A percentile compares a stretch with the other conserved stretches of the same genome.
Evolutionary conservation across 1,284 basidiomycete genomes (phyloP).

Genomic region (Microbotryum lychnidis-dioicae): DNA sequence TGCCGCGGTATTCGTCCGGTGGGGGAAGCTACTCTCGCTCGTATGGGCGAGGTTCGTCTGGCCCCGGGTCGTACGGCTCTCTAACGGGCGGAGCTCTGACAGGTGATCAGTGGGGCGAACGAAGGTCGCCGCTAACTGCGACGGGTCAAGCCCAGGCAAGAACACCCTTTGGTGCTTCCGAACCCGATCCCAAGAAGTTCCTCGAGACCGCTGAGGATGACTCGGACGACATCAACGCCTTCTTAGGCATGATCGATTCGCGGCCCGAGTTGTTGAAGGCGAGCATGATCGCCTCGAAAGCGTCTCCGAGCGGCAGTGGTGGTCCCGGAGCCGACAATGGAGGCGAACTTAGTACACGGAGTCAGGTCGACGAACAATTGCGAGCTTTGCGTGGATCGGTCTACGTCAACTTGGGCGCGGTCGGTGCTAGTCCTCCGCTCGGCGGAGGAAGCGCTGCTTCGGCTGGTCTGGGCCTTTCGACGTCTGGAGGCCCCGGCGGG

Average conservation of each 20-base stretch:
- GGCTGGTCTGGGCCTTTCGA: conserved; percentile 5
- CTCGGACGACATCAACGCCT: conserved; percentile 31
- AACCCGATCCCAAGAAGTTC: conserved; percentile 11
- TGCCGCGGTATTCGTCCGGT: neutral
- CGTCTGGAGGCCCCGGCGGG: conserved; percentile 2
- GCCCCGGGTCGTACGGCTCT: neutral
- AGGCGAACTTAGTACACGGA: conserved; percentile 15
- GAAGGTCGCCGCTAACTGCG: neutral
- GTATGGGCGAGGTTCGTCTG: conserved; percentile 9
- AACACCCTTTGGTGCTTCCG: conserved; percentile 2
- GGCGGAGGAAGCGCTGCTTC: conserved; percentile 1
- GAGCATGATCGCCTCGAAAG: neutral
- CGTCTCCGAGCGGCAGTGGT: neutral
- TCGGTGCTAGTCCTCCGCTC: neutral
- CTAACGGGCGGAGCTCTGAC: neutral
- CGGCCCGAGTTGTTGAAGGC: conserved; percentile 22
- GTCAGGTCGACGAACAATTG: conserved; percentile 24
- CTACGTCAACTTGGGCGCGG: conserved; percentile 3
- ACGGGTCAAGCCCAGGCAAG: neutral
- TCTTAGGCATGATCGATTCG: conserved; percentile 32
- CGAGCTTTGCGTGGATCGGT: conserved; percentile 7
- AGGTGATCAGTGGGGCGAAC: neutral
- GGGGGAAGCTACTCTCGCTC: conserved; percentile 10
- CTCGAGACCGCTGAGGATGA: conserved; percentile 20
- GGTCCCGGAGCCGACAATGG: neutral